These are phyloP conservation scores for Zymoseptoria tritici DNA, from an alignment of 2,329 filamentous ascomycete species.

Conservation along the genomic window DNA sequence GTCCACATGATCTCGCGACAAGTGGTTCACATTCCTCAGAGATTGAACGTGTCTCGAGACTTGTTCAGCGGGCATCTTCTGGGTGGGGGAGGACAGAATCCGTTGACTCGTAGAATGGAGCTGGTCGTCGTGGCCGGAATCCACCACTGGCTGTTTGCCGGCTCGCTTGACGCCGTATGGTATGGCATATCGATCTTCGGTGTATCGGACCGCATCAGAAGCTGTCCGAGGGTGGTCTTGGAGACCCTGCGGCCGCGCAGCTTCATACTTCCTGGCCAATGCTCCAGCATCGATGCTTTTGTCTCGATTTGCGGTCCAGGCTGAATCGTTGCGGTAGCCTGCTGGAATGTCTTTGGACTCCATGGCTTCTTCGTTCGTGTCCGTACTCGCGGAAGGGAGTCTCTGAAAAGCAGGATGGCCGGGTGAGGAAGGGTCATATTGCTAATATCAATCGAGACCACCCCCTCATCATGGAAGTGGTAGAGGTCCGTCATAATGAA, in stretches of 20 bases:
- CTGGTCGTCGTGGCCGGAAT: not conserved
- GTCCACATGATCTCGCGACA: not conserved
- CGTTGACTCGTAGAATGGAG: not conserved
- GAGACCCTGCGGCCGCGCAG: not conserved
- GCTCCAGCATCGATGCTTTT: not conserved
- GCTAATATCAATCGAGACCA: not conserved
- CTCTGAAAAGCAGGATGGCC: not conserved
- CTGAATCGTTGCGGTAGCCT: not conserved
- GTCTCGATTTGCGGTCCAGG: not conserved
- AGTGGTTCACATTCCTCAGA: not conserved
- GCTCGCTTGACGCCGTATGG: not conserved
- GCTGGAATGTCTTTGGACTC: not conserved
- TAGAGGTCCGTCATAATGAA: not conserved
- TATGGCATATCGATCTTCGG: not conserved
- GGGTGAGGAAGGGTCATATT: not conserved
- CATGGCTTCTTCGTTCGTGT: not conserved
- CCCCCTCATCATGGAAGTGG: not conserved
- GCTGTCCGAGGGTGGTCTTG: not conserved
- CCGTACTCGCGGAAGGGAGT: not conserved
- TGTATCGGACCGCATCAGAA: not conserved
- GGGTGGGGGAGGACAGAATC: not conserved
- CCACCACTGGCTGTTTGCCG: not conserved
- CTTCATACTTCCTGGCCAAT: not conserved
- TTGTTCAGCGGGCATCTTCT: not conserved
- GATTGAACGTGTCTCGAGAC: not conserved